Evolutionary conservation across 768 basidiomycete genomes (phyloP).

Genomic region (Boletus patriciae): DNA sequence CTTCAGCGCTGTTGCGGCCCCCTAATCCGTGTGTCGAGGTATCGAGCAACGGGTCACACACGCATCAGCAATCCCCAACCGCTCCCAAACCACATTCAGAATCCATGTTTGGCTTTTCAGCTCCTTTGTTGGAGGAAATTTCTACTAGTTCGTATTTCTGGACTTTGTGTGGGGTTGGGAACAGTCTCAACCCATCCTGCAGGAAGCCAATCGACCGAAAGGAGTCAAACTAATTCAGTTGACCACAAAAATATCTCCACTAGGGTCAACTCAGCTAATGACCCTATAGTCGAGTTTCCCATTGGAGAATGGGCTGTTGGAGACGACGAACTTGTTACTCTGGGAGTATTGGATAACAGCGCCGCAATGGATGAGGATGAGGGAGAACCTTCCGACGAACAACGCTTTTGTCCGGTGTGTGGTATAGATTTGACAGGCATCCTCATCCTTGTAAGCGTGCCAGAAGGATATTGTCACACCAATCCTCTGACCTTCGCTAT

Average conservation of each 20-base stretch:
- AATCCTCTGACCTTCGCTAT: slow-evolving; percentile 1
- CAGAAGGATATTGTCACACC: slow-evolving; percentile 21
- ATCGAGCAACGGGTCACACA: not conserved
- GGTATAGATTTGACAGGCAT: slow-evolving; percentile 9
- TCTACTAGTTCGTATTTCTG: slow-evolving; percentile 14
- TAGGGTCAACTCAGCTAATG: not conserved
- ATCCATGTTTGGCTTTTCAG: slow-evolving; percentile 21
- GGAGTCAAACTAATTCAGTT: not conserved
- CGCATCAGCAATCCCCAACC: not conserved
- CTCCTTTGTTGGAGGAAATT: slow-evolving; percentile 12
- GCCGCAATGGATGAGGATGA: slow-evolving; percentile 28
- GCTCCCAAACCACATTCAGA: not conserved
- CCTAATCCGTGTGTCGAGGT: not conserved
- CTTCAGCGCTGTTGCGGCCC: slow-evolving; percentile 26
- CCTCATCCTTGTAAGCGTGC: slow-evolving; percentile 20
- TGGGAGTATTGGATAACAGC: slow-evolving; percentile 30
- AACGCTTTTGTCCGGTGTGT: slow-evolving; percentile 29
- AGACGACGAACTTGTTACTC: slow-evolving; percentile 61
- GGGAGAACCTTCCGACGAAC: slow-evolving; percentile 3
- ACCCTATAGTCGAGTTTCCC: slow-evolving; percentile 14
- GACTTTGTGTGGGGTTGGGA: not conserved
- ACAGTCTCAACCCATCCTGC: not conserved
- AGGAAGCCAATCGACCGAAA: slow-evolving; percentile 2
- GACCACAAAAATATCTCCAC: not conserved
- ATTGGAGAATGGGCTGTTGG: slow-evolving; percentile 67